Base-by-base conservation (phyloP, 139 green algal species). In the Coelastrella sp. region DNA sequence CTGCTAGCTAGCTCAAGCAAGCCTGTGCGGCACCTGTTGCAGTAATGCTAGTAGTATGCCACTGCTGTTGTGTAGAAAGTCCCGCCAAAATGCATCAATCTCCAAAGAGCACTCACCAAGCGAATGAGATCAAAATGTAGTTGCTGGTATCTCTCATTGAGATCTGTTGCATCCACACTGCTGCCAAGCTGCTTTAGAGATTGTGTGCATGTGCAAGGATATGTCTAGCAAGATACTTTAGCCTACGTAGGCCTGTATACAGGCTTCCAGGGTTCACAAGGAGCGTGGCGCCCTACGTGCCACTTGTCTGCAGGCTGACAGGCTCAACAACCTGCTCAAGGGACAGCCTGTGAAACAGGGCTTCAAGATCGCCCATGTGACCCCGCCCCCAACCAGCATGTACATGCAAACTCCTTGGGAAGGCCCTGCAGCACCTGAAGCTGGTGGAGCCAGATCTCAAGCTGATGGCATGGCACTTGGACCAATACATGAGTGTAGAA, bases 321-420 rank as follows among this genome's bases (percentile, higher is more conserved):
- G 78, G 80, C 38, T 40, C 25, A 19, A 2, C 30, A 77, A 66
- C 27, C 19, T 86, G 34, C 40, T 91, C 45, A 81, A 90, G 53
- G 86, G 81, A 19, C 53, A 82, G 13, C 88, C 86, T 13, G 21
- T 79, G 11, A 93, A 93, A 57, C 86, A 89, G 50, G 89, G 81
- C 37, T 84, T 94, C 77, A 88, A 85, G 53, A 67, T 90, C 0
- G 76, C 86, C 2, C 77, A 90, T 21, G 85, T 81, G 13, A 74
- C 87, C 0, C 87, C 79, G 3, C 30, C 84, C 13, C 89, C 88
- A 21, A 51, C 85, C 60, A 89, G 64, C 77, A 84, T 87, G 37
- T 51, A 86, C 25, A 34, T 77, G 25, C 43, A 43, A 5, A 1
- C 30, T 11, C 79, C 85, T 27, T 86, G 79, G 79, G 34, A 63